Base-by-base conservation (phyloP, 495 filamentous ascomycete genomes). In the Rusavskia elegans region DNA sequence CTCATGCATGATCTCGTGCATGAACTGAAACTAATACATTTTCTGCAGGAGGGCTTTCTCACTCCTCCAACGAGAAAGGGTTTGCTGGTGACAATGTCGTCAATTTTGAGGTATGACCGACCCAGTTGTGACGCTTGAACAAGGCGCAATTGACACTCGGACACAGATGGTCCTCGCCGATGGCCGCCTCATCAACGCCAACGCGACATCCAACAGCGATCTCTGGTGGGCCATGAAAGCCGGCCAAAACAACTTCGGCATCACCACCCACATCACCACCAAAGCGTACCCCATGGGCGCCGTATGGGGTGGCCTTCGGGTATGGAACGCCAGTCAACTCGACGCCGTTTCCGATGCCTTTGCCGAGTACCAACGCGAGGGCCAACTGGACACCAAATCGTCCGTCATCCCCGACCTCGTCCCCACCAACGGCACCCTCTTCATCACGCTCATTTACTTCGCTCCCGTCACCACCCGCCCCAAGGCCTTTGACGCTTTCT, bases 191-290 rank as follows among this genome's bases (percentile, higher is more conserved):
- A 53, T 70, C 9, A 62, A 63, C 11, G 71, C 64, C 35, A 69
- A 61, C 16, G 48, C 55, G 0, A 40, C 44, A 2, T 20, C 42
- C 10, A 48, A 69, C 44, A 19, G 52, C 2, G 67, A 73, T 41
- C 75, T 83, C 9, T 81, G 71, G 55, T 60, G 61, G 21, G 73
- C 74, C 2, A 62, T 83, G 5, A 77, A 78, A 49, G 80, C 78
- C 37, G 74, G 76, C 32, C 65, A 68, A 7, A 76, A 71, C 55
- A 83, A 81, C 63, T 77, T 82, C 50, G 79, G 78, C 13, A 70
- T 85, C 53, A 74, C 81, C n/a, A 80, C 79, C 5, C 58, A 66
- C 14, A 74, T 79, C 56, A 68, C 69, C 27, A 51, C 80, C 41
- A 54, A 68, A 39, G 75, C 77, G 0, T 72, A 76, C 46, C 64